Percentiles rank a stretch among this genome's conserved stretches.
Conservation (phyloP, 306 rosid genomes). For the Lathyrus aphaca region DNA sequence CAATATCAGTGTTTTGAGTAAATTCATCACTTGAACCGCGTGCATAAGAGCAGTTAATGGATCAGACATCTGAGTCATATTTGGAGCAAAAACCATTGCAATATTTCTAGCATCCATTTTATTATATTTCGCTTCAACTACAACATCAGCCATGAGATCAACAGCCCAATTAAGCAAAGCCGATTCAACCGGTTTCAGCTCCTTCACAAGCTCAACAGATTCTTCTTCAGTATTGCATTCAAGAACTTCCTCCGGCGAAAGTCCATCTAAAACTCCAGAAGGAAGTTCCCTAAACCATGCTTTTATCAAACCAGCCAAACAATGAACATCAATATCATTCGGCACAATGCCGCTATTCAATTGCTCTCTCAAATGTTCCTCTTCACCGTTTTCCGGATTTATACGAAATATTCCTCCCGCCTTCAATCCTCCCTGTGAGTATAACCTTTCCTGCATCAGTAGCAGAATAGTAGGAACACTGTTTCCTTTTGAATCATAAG, state of each 20-base stretch:
- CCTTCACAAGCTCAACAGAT: no score
- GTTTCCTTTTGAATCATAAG: slow-evolving; percentile 86
- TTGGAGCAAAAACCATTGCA: slow-evolving; percentile 97
- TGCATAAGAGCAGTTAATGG: no score
- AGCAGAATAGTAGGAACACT: slow-evolving; percentile 89
- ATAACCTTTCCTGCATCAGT: slow-evolving; percentile 89
- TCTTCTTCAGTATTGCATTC: no score
- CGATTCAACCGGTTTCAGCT: slow-evolving; percentile 74
- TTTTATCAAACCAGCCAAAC: no score
- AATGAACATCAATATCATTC: no score
- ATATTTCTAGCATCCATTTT: slow-evolving; percentile 96
- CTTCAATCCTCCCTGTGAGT: slow-evolving; percentile 87
- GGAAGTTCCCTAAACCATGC: no score
- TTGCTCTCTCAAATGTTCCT: slow-evolving; percentile 82
- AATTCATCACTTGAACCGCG: no score
- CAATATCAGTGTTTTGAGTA: no score
- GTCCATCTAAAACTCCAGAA: no score
- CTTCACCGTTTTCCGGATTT: slow-evolving; percentile 84
- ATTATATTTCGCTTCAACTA: slow-evolving; percentile 83
- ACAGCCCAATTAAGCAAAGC: slow-evolving; percentile 85
- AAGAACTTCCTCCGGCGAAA: no score
- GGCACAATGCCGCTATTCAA: no score
- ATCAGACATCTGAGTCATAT: no score
- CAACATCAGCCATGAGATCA: slow-evolving; percentile 97
- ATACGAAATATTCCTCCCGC: slow-evolving; percentile 93